Percentiles rank a stretch among this genome's conserved stretches.
Conservation (phyloP, 805 yeast genomes). For the Candida michaelii region DNA sequence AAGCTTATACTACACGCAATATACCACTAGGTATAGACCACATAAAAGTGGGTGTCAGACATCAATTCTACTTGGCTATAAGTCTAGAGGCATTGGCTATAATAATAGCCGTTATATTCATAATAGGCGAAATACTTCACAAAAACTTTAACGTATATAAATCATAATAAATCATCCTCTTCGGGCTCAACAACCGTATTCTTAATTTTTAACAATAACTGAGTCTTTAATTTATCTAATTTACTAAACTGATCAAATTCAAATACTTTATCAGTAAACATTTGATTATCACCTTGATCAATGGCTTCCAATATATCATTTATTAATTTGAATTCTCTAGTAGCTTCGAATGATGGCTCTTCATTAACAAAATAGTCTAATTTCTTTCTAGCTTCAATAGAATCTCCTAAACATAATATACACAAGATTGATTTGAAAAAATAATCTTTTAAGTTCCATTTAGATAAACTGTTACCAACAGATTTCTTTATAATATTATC, state of each 20-base stretch:
- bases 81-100: not conserved
- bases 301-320: conserved; percentile 70
- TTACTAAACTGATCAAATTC: conserved; percentile 86
- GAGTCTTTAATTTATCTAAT: conserved; percentile 89
- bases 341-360: conserved; percentile 73
- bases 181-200: conserved; percentile 68
- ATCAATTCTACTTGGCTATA: conserved; percentile 1
- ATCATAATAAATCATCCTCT: conserved; percentile 32
- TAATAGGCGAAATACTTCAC: not conserved
- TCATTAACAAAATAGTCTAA: conserved; percentile 61
- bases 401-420: conserved; percentile 79
- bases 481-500: conserved; percentile 77
- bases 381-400: conserved; percentile 79
- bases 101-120: conserved; percentile 24
- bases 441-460: conserved; percentile 93
- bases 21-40: not conserved
- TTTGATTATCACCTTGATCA: conserved; percentile 75
- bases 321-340: conserved; percentile 73
- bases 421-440: conserved; percentile 82
- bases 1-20: not conserved
- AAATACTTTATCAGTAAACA: conserved; percentile 67
- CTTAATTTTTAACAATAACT: conserved; percentile 79
- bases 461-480: conserved; percentile 69
- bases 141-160: not conserved
- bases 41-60: not conserved